phyloP scores from a whole-genome alignment of 768 basidiomycete species.

The Boletus bicolor region DNA sequence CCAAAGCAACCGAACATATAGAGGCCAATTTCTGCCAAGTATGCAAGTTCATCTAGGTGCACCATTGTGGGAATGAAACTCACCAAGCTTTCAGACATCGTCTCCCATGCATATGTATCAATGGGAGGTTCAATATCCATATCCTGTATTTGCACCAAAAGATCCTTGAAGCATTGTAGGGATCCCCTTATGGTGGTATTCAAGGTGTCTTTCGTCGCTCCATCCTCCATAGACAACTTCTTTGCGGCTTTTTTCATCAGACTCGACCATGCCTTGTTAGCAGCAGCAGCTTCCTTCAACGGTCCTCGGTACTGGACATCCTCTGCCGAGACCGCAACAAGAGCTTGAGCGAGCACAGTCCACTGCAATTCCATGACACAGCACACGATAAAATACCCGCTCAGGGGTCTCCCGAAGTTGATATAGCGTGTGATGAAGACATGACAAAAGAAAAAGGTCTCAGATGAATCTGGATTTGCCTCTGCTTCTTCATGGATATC shows the following conservation, averaged over 20 bases:
- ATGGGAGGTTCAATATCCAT: slow-evolving; percentile 76
- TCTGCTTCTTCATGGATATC: slow-evolving; percentile 59
- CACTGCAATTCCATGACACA: slow-evolving; percentile 83
- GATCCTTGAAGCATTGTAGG: slow-evolving; percentile 73
- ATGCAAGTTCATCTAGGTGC: neutral
- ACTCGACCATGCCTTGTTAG: slow-evolving; percentile 76
- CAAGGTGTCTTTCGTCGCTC: slow-evolving; percentile 38
- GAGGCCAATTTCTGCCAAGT: slow-evolving; percentile 74
- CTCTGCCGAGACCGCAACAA: slow-evolving; percentile 40
- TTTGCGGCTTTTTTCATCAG: slow-evolving; percentile 54
- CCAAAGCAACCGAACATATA: slow-evolving; percentile 71
- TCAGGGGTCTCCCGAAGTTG: slow-evolving; percentile 70
- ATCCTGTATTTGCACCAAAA: slow-evolving; percentile 75
- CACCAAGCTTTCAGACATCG: slow-evolving; percentile 87
- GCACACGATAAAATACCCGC: slow-evolving; percentile 87
- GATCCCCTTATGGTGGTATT: slow-evolving; percentile 54
- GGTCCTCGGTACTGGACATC: slow-evolving; percentile 14
- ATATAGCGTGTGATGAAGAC: slow-evolving; percentile 76
- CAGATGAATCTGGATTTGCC: slow-evolving; percentile 30
- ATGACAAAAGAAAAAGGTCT: slow-evolving; percentile 54
- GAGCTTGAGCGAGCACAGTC: slow-evolving; percentile 76
- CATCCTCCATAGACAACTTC: slow-evolving; percentile 37
- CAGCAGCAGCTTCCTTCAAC: slow-evolving; percentile 74
- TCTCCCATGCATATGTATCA: slow-evolving; percentile 92
- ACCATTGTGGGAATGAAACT: slow-evolving; percentile 20